A percentile compares a stretch with the other conserved stretches of the same genome.
phyloP scores from a whole-genome alignment of 2,329 filamentous ascomycete genomes.

The Paecilomyces sp. region DNA sequence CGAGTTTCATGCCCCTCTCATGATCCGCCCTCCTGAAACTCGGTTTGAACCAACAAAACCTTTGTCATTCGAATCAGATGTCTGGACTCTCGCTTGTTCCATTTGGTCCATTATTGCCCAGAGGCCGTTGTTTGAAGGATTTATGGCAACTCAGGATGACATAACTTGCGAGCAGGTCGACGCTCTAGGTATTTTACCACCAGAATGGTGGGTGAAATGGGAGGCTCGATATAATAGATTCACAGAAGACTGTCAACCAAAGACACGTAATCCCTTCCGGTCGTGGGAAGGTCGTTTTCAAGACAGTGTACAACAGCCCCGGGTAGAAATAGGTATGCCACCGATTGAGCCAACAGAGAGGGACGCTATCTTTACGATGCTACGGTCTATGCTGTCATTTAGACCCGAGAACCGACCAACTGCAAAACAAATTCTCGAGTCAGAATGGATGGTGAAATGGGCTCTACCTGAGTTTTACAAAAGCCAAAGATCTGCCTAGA shows the following conservation, averaged over 20 bases:
- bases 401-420: conserved; percentile 16
- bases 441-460: conserved; percentile 25
- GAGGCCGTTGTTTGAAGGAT: conserved; percentile 21
- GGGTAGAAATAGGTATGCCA: conserved; percentile 14
- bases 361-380: conserved; percentile 18
- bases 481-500: neutral
- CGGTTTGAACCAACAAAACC: conserved; percentile 27
- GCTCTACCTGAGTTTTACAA: conserved; percentile 13
- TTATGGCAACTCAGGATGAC: conserved; percentile 19
- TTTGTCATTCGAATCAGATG: conserved; percentile 21
- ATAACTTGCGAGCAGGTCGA: conserved; percentile 25
- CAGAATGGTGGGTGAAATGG: conserved; percentile 21
- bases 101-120: conserved; percentile 30
- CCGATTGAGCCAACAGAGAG: conserved; percentile 15
- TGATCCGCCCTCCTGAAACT: conserved; percentile 26
- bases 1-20: conserved; percentile 23
- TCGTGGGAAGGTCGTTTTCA: conserved; percentile 20
- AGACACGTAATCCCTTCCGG: conserved; percentile 4
- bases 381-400: conserved; percentile 20
- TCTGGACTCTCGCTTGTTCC: conserved; percentile 33
- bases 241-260: conserved; percentile 17
- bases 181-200: conserved; percentile 21
- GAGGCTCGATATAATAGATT: conserved; percentile 13
- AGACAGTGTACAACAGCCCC: conserved; percentile 19
- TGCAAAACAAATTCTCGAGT: conserved; percentile 17